Evolutionary conservation across 306 rosid species (phyloP).

Genomic region (Boehmeria nivea): DNA sequence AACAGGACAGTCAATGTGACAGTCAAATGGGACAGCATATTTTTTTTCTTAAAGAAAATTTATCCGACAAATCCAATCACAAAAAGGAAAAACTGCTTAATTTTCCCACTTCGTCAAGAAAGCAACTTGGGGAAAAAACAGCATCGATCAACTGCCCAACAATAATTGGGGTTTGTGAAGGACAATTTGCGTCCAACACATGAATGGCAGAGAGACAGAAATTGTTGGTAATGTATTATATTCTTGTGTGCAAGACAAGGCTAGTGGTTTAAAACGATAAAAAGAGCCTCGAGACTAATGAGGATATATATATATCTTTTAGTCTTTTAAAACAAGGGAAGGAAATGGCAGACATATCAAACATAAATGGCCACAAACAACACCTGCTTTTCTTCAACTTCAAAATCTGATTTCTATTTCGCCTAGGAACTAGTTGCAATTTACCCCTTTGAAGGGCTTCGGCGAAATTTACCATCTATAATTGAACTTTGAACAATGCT

Average conservation of each 20-base stretch:
- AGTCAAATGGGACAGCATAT: no score
- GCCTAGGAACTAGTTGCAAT: neutral
- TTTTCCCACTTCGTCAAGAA: neutral
- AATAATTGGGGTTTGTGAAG: constrained; percentile 5
- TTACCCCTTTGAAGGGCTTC: neutral
- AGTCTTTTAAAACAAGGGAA: neutral
- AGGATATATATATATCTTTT: neutral
- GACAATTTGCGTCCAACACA: constrained; percentile 1
- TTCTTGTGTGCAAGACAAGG: constrained; percentile 8
- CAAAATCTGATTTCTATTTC: neutral
- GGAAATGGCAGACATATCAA: neutral
- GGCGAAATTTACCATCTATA: no score
- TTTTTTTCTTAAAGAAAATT: no score
- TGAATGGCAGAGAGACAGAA: constrained; percentile 10
- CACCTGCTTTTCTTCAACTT: neutral
- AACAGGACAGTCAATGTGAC: no score
- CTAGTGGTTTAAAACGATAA: neutral
- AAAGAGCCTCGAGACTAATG: neutral
- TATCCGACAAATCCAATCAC: neutral
- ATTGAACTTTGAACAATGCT: no score
- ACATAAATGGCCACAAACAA: neutral
- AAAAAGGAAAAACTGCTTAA: neutral
- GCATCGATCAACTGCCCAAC: neutral
- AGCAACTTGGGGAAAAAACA: neutral
- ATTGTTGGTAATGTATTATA: neutral